Percentiles rank a stretch among this genome's conserved stretches.
Conservation (phyloP, 2,329 filamentous ascomycete species). For the Lithohypha guttulata region DNA sequence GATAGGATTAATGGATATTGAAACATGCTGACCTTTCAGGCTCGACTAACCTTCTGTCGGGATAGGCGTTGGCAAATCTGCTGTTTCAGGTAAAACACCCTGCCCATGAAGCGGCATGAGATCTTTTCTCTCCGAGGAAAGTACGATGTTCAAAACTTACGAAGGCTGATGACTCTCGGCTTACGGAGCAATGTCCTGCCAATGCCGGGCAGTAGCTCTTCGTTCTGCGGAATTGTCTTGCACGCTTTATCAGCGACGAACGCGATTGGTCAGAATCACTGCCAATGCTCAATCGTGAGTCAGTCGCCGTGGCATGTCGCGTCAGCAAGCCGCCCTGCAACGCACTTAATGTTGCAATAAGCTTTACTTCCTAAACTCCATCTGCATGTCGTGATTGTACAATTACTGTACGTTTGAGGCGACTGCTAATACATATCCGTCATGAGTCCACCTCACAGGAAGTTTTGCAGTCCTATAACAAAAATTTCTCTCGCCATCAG, state of each 20-base stretch:
- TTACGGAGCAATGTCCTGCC: neutral
- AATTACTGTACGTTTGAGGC: neutral
- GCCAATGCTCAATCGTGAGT: neutral
- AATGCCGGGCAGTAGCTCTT: neutral
- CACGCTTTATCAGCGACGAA: conserved; percentile 4
- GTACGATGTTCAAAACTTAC: neutral
- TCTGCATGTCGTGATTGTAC: conserved; percentile 7
- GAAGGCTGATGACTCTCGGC: neutral
- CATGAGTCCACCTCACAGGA: conserved; percentile 4
- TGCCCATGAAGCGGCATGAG: neutral
- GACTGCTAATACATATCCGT: conserved; percentile 5
- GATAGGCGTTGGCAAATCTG: no score
- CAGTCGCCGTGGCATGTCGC: no score
- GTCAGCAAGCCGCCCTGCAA: conserved; percentile 3
- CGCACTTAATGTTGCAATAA: neutral
- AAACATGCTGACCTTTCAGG: no score
- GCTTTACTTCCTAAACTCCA: neutral
- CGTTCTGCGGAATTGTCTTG: neutral
- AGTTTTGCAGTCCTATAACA: neutral
- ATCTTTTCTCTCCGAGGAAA: neutral
- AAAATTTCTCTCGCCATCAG: neutral
- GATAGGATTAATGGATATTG: no score
- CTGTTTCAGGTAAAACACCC: neutral
- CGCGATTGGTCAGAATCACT: conserved; percentile 1
- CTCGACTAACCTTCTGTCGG: no score